Base-by-base conservation (phyloP, 2,329 filamentous ascomycete genomes). In the Colletotrichum somersetense region DNA sequence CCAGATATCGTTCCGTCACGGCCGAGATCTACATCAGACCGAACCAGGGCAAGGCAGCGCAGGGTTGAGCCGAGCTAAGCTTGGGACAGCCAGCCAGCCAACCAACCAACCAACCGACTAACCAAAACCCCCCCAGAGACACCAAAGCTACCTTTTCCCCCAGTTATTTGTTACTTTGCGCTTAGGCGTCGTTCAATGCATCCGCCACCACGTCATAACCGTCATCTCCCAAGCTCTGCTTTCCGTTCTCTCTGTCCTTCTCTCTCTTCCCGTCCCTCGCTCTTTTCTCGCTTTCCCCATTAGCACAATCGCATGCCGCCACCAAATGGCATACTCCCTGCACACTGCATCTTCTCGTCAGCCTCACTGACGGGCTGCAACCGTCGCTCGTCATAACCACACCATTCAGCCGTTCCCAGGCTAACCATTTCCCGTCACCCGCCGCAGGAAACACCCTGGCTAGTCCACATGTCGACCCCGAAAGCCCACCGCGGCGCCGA, bases 381-480 rank as follows among this genome's bases (percentile, higher is more conserved):
- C 56, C 12, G 40, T 40, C 38, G n/a, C 12, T 63, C n/a, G 33
- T 33, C 48, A 35, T 40, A 38, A 14, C 62, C 20, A 23, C 18
- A 23, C 14, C 64, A 14, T 42, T 16, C 42, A 52, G 4, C 11
- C 20, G 12, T 56, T 23, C 33, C 56, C 40, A 55, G 56, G 64
- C 76, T 79, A 73, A 80, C 73, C 40, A 26, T 56, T 48, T 23
- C 53, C 23, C 40, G 63, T 68, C 57, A 62, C 64, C 44, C 66
- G 53, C 55, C 73, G 26, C 63, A 83, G 82, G 82, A 83, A 63
- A 80, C 78, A 53, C 87, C 87, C 76, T 89, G 87, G 87, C 81
- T 89, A 79, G 81, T 84, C 80, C 85, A 87, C 79, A 86, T 86
- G 84, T 85, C 84, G 79, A 80, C 82, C 75, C 83, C 84, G 72